phyloP scores from a whole-genome alignment of 2,329 filamentous ascomycete species.

The Rasamsonia emersonii region DNA sequence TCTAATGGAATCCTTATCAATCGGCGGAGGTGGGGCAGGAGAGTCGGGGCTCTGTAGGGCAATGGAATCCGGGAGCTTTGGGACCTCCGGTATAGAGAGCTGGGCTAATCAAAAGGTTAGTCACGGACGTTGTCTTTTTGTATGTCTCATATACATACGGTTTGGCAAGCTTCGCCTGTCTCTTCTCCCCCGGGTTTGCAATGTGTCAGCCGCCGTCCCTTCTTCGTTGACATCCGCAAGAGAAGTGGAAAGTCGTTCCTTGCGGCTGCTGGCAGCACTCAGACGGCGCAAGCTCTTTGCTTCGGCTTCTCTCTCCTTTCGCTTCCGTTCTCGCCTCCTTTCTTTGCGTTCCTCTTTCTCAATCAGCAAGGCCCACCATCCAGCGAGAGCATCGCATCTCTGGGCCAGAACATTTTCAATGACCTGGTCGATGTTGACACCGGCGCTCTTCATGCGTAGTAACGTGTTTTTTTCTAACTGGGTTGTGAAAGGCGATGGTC shows the following conservation, averaged over 20 bases:
- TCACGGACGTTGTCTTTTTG: too few relatives aligned
- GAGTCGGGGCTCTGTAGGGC: slow-evolving; percentile 25
- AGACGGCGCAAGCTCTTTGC: slow-evolving; percentile 69
- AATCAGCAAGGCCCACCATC: slow-evolving; percentile 91
- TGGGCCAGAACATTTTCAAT: slow-evolving; percentile 90
- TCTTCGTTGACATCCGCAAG: slow-evolving; percentile 75
- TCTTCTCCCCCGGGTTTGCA: slow-evolving; percentile 65
- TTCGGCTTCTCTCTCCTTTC: slow-evolving; percentile 76
- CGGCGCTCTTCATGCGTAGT: slow-evolving; percentile 84
- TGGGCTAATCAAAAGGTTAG: slow-evolving; percentile 36
- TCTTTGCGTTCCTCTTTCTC: slow-evolving; percentile 94
- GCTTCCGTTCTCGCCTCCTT: slow-evolving; percentile 66
- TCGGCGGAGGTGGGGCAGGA: slow-evolving; percentile 51
- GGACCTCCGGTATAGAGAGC: slow-evolving; percentile 63
- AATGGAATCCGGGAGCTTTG: slow-evolving; percentile 60
- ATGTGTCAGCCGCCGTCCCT: slow-evolving; percentile 45
- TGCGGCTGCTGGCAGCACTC: slow-evolving; percentile 79
- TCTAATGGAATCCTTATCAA: slow-evolving; percentile 64
- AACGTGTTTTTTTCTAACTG: slow-evolving; percentile 82
- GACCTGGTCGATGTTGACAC: slow-evolving; percentile 87
- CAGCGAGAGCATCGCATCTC: slow-evolving; percentile 79
- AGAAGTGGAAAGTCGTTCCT: slow-evolving; percentile 71
- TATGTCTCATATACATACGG: too few relatives aligned
- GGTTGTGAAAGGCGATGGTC: slow-evolving; percentile 75
- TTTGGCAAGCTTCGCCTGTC: slow-evolving; percentile 62